A percentile compares a stretch with the other conserved stretches of the same genome.
Evolutionary conservation across 305 asterid genomes (phyloP).

Genomic region (Fraxinus latifolia): DNA sequence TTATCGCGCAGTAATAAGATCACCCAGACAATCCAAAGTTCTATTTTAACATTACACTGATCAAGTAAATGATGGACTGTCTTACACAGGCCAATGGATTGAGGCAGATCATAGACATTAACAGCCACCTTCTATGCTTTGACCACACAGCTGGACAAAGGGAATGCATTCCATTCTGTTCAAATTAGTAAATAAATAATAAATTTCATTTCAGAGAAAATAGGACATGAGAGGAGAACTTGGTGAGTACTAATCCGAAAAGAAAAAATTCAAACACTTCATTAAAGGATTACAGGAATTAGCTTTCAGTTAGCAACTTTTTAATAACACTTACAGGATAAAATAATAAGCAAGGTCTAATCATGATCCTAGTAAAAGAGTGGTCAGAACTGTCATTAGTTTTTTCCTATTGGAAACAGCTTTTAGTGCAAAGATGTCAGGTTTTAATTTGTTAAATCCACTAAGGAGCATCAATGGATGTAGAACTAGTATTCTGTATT

Average conservation of each 20-base stretch:
- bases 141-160: slow-evolving; percentile 99
- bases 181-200: slow-evolving; percentile 20
- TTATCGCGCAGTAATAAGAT: background rate
- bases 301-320: background rate
- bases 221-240: background rate
- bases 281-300: background rate
- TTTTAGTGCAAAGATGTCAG: background rate
- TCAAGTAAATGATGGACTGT: slow-evolving; percentile 13
- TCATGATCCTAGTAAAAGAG: background rate
- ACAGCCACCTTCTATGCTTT: slow-evolving; percentile 92
- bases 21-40: background rate
- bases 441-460: background rate
- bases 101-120: slow-evolving; percentile 62
- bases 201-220: slow-evolving; percentile 7
- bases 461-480: background rate
- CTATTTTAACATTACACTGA: background rate
- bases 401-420: background rate
- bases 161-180: slow-evolving; percentile 89
- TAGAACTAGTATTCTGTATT: background rate
- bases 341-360: background rate
- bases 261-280: background rate
- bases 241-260: background rate
- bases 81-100: slow-evolving; percentile 93
- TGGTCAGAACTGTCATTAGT: background rate
- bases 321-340: background rate